Evolutionary conservation across 2,329 filamentous ascomycete genomes (phyloP), one percentile per base, ranked within the genome.

Genomic region (Phialemoniopsis sp.): DNA sequence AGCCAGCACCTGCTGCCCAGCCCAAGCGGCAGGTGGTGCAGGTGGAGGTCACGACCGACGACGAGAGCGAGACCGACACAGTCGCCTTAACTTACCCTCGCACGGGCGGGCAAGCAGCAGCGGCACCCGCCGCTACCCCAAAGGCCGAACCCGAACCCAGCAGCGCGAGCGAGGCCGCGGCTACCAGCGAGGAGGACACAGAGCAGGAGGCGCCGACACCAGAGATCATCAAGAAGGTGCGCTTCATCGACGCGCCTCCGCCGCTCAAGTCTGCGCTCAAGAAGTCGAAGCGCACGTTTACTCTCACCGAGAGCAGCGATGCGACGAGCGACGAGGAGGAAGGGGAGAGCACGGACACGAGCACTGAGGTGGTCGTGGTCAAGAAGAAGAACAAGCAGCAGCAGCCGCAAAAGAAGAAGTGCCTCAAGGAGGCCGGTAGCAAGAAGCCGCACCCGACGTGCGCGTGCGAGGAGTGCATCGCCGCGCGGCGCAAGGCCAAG

Each of bases 81-180:
- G 53, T 77, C 38, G 63, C 56, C 14, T 53, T 78, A 29, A 72
- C 68, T 2, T 72, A 73, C 37, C 72, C 73, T 2, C 67, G 71
- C 38, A 55, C 58, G 5, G 50, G 55, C 58, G 5, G 50, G 58
- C 13, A 33, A 31, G 31, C 5, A 44, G 13, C 37, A 31, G n/a
- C n/a, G n/a, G n/a, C n/a, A n/a, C n/a, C n/a, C 32, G 26, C 21
- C 6, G 6, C 21, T 26, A 10, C 21, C 10, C 21, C 21, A 10
- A 26, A 26, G 10, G 6, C 21, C 21, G 21, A 26, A 10, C 47
- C 47, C 9, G 44, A 49, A 4, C 44, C 54, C 19, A 49, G 43
- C 9, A 34, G 8, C 14, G 29, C 35, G 14, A 30, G 30, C 10
- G n/a, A n/a, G n/a, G n/a, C n/a, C n/a, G n/a, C n/a, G n/a, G n/a